Evolutionary conservation across 139 green algal species (phyloP), one percentile per base, ranked within the genome.

Genomic region (Chlorella sp.): DNA sequence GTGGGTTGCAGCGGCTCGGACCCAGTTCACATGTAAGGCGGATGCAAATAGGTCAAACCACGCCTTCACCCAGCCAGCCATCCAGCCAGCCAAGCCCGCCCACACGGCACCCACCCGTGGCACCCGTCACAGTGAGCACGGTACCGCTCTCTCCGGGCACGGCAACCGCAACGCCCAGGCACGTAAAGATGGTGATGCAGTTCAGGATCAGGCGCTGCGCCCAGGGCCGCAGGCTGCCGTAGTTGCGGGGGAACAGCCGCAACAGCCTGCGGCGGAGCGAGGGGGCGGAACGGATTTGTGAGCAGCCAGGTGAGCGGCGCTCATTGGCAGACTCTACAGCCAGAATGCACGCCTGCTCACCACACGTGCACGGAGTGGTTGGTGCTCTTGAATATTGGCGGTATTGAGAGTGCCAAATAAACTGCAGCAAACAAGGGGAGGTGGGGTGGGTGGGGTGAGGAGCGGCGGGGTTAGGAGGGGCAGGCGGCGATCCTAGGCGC

Each of bases 101-200:
- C 16, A 9, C 16, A 26, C 60, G 20, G 17, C 60, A 58, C 76
- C 51, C 76, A 70, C 76, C 76, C 43, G 77, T 83, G 38, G 77
- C 77, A 41, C 77, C 77, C 0, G 77, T 83, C 4, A 83, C 38
- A 14, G 54, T 69, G 38, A 83, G 77, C 40, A 83, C 77, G 0
- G 77, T 83, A 13, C 40, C 77, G 14, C 28, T 46, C 58, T 83
- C 40, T 36, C 77, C 77, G 2, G 77, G 77, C 38, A 83, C 77
- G 9, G 30, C 77, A 40, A 73, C 40, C 11, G 77, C 77, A 26
- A 83, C 58, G 38, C 58, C 77, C 58, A 83, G 58, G 77, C 77
- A 83, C 28, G 77, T 38, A 7, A 83, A 64, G 38, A 73, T 73
- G 56, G 60, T 83, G 77, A 64, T 46, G 54, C n/a, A 44, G 74